Conservation (phyloP, 1,139 yeast genomes). For the Magnusiomyces paraingens region DNA sequence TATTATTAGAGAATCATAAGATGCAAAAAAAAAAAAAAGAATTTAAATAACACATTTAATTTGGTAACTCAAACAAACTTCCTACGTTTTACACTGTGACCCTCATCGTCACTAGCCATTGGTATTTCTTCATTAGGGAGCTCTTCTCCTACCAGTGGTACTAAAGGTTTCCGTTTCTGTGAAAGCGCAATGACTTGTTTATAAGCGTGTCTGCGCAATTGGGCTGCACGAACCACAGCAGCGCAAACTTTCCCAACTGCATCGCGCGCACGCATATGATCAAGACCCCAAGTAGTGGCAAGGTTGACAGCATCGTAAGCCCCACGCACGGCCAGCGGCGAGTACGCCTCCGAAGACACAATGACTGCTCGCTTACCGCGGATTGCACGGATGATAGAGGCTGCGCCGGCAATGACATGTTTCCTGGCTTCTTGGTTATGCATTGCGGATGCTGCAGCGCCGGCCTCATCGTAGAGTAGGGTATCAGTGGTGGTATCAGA, state of each 20-base stretch:
- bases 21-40: background rate
- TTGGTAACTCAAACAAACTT: background rate
- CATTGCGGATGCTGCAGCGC: slow-evolving; percentile 15
- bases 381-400: slow-evolving; percentile 67
- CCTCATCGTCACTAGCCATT: slow-evolving; percentile 3
- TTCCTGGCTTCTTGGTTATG: slow-evolving; percentile 39
- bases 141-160: background rate
- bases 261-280: slow-evolving; percentile 52
- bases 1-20: background rate
- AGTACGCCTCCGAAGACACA: slow-evolving; percentile 66
- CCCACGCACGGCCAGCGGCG: slow-evolving; percentile 55
- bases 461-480: slow-evolving; percentile 11
- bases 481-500: slow-evolving; percentile 6
- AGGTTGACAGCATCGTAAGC: slow-evolving; percentile 64
- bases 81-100: background rate
- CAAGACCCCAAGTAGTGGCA: slow-evolving; percentile 62
- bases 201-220: slow-evolving; percentile 58
- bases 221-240: slow-evolving; percentile 60
- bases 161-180: slow-evolving; percentile 7
- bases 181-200: slow-evolving; percentile 29
- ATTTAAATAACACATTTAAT: background rate
- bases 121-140: background rate
- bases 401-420: slow-evolving; percentile 61
- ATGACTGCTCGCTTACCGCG: slow-evolving; percentile 74
- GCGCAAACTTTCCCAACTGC: slow-evolving; percentile 57